Evolutionary conservation across 1,284 basidiomycete genomes (phyloP).

Genomic region (Termitomyces sp.): DNA sequence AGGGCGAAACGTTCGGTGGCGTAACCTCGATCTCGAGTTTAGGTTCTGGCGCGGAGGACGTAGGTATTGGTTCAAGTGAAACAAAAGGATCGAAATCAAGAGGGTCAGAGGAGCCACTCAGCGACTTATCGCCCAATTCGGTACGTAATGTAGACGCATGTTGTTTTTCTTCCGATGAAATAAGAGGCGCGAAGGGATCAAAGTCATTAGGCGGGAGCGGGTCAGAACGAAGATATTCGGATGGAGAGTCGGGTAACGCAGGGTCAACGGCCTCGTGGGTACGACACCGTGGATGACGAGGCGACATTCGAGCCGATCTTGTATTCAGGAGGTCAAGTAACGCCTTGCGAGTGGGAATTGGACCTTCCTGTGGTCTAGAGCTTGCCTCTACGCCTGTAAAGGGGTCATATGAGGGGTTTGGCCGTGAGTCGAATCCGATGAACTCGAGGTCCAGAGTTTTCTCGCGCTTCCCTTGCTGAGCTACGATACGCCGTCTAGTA

Average conservation of each 20-base stretch:
- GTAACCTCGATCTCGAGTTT: background rate
- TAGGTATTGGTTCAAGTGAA: background rate
- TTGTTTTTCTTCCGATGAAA: background rate
- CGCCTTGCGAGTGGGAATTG: background rate
- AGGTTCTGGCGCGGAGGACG: background rate
- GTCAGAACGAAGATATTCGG: background rate
- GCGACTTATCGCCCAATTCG: background rate
- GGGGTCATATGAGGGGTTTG: constrained; percentile 7
- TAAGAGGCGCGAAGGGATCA: constrained; percentile 2
- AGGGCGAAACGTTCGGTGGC: background rate
- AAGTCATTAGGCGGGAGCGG: background rate
- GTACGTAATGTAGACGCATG: background rate
- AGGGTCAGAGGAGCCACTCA: background rate
- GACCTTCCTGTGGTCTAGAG: background rate
- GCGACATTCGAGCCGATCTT: background rate
- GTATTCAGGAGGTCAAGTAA: background rate
- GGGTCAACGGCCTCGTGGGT: background rate
- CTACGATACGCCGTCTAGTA: background rate
- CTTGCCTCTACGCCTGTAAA: background rate
- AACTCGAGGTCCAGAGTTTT: constrained; percentile 5
- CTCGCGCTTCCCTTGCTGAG: background rate
- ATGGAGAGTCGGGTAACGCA: background rate
- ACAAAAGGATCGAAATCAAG: background rate
- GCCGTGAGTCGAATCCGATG: constrained; percentile 3
- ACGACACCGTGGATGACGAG: background rate